Evolutionary conservation across 176 grass and related monocot species (phyloP).

Genomic region (Miscanthus lutarioriparius): DNA sequence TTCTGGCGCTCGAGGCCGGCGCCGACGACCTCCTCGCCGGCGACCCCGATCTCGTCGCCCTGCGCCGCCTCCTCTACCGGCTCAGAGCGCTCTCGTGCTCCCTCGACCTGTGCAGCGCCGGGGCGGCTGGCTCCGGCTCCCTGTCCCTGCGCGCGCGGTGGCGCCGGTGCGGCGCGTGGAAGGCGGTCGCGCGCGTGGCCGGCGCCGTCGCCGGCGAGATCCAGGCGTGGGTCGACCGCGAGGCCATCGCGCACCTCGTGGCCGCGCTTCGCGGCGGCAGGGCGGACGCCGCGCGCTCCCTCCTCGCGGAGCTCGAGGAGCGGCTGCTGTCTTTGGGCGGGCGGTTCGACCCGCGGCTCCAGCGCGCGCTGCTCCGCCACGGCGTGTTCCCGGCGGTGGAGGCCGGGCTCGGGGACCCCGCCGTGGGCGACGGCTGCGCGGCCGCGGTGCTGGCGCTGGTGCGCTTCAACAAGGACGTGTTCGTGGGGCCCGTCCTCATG

Average conservation of each 20-base stretch:
- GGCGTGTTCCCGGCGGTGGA: slow-evolving; percentile 69
- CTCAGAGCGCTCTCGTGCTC: slow-evolving; percentile 40
- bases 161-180: neutral
- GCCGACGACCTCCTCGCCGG: slow-evolving; percentile 69
- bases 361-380: slow-evolving; percentile 63
- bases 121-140: neutral
- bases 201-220: slow-evolving; percentile 53
- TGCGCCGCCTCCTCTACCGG: slow-evolving; percentile 36
- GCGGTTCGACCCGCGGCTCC: slow-evolving; percentile 68
- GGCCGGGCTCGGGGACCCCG: slow-evolving; percentile 36
- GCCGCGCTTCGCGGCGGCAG: slow-evolving; percentile 41
- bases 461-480: slow-evolving; percentile 91
- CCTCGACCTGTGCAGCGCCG: neutral
- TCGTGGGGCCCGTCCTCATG: slow-evolving; percentile 81
- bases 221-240: slow-evolving; percentile 72
- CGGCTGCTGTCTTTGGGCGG: slow-evolving; percentile 32
- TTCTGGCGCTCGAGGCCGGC: slow-evolving; percentile 65
- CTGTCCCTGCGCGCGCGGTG: slow-evolving; percentile 24
- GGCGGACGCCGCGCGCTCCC: neutral
- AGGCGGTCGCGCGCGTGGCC: slow-evolving; percentile 41
- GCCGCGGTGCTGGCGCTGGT: slow-evolving; percentile 65
- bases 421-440: slow-evolving; percentile 56
- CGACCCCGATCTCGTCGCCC: slow-evolving; percentile 44
- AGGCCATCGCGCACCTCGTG: slow-evolving; percentile 55
- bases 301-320: slow-evolving; percentile 46